Conservation (phyloP, 306 rosid species). For the Clitoria ternatea region DNA sequence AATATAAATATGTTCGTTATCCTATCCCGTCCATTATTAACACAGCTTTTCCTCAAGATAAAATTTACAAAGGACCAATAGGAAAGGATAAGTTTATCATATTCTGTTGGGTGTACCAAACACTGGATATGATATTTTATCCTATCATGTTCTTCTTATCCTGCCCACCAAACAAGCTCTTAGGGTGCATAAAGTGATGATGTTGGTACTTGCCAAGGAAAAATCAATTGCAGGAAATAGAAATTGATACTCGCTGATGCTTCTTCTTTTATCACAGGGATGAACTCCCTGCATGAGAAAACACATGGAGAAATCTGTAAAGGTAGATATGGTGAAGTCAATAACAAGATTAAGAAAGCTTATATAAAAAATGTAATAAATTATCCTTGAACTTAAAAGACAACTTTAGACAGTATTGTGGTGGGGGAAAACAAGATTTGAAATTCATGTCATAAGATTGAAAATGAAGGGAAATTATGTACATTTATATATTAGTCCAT, state of each 20-base stretch:
- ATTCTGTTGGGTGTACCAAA: no score
- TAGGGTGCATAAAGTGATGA: background rate
- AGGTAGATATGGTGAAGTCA: background rate
- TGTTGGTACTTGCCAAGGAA: constrained; percentile 52
- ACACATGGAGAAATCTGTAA: background rate
- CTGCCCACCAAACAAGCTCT: no score
- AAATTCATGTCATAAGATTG: background rate
- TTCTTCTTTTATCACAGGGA: constrained; percentile 80
- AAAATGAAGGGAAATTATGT: background rate
- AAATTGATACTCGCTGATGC: constrained; percentile 51
- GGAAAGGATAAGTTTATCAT: no score
- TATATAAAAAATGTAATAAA: background rate
- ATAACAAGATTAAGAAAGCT: background rate
- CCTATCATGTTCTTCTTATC: no score
- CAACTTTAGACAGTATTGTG: background rate
- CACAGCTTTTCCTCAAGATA: no score
- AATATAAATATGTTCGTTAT: no score
- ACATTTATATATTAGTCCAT: background rate
- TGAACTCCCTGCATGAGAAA: constrained; percentile 61
- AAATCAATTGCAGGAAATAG: constrained; percentile 82
- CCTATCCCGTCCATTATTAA: no score
- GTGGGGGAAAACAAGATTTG: background rate
- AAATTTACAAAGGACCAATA: no score
- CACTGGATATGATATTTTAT: no score
- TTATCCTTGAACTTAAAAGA: background rate